These are phyloP conservation scores for Chaetoceros tenuissimus DNA, from an alignment of 108 stramenopile genomes.

Conservation along the genomic window DNA sequence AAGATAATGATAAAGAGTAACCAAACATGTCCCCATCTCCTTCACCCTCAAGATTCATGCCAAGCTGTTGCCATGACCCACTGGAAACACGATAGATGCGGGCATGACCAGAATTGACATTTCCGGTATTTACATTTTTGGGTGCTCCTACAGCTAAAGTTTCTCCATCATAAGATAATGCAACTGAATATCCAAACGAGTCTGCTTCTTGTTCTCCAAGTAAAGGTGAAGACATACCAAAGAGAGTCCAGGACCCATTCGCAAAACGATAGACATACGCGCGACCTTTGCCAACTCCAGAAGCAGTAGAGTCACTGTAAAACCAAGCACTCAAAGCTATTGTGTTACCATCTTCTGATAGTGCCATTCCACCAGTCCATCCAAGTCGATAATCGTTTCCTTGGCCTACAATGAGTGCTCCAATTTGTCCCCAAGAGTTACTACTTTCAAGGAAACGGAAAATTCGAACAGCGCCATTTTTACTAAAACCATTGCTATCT, in stretches of 20 bases:
- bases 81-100: conserved; percentile 2
- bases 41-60: neutral
- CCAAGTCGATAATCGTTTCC: too few species aligned
- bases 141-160: conserved; percentile 5
- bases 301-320: too few species aligned
- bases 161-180: conserved; percentile 14
- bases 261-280: too few species aligned
- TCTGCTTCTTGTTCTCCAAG: conserved; percentile 7
- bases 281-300: too few species aligned
- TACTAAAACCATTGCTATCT: too few species aligned
- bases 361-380: too few species aligned
- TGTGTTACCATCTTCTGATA: too few species aligned
- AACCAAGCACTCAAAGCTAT: too few species aligned
- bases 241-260: too few species aligned
- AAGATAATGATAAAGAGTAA: conserved; percentile 21
- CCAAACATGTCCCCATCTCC: conserved; percentile 15
- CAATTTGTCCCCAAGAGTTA: neutral
- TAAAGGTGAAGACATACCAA: too few species aligned
- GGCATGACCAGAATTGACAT: conserved; percentile 8
- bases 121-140: neutral
- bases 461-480: neutral
- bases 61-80: neutral
- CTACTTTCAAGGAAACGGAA: neutral
- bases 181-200: conserved; percentile 2
- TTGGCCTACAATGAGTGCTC: too few species aligned